Base-by-base conservation (phyloP, 2,329 filamentous ascomycete species). In the Alternaria sp. region DNA sequence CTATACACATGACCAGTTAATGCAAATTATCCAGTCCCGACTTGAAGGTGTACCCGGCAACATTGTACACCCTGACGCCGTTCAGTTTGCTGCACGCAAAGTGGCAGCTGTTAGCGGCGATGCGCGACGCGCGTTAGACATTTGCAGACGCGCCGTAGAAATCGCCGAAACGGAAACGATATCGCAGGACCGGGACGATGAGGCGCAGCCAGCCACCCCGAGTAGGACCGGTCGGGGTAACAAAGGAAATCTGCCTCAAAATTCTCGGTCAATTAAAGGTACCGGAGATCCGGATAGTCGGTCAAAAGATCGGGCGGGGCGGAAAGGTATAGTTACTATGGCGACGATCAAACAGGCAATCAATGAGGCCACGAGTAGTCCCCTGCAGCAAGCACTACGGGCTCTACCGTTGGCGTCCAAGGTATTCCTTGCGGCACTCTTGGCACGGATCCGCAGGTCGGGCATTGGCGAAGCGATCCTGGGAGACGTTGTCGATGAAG, bases 81-180 rank as follows among this genome's bases (percentile, higher is more conserved):
- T 99, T 51, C 94, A 98, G 79, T 99, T 99, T 74, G 95, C 95
- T 4, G 94, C 92, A 70, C 89, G 95, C 63, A 99, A 99, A 81
- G 95, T 99, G 32, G 95, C 95, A 5, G 94, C 95, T 40, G 96
- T 99, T 45, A 96, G 92, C 66, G 96, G 95, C 60, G 95, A 99
- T 73, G 95, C 95, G 18, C 86, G 95, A 58, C 89, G 95, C 65
- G 95, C 94, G 1, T 85, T 99, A 20, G 95, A 99, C 73, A 98
- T 99, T 61, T 99, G 96, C 78, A 88, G 95, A 30, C 88, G 95
- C 65, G 95, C 95, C 1, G 95, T 99, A 14, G 95, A 99, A 80
- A 89, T 99, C 27, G 95, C 94, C 30, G 95, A 99, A 79, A 85
- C 90, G 51, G 90, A 94, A 62, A 76, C 74, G n/a, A 67, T 78